These are phyloP conservation scores for Neonectria ditissima DNA, from an alignment of 2,329 filamentous ascomycete genomes.

Conservation along the genomic window DNA sequence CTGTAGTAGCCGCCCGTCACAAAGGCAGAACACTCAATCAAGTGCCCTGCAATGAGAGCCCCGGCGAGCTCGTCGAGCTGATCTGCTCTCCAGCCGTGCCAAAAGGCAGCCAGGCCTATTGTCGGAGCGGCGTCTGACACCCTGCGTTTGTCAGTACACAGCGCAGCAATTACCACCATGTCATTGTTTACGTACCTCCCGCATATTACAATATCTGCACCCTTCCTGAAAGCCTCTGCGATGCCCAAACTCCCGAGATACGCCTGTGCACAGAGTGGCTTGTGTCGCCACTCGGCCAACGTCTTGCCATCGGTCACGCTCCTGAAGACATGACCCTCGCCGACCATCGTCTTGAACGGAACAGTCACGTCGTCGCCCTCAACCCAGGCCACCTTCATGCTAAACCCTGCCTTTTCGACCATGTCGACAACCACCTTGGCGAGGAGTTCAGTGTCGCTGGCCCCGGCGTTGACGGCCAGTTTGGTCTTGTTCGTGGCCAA, in stretches of 20 bases:
- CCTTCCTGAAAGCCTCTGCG: slow-evolving; percentile 51
- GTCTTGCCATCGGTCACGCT: slow-evolving; percentile 34
- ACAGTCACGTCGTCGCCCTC: slow-evolving; percentile 53
- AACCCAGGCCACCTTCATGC: slow-evolving; percentile 52
- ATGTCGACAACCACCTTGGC: slow-evolving; percentile 67
- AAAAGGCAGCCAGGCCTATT: slow-evolving; percentile 25
- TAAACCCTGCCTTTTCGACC: slow-evolving; percentile 62
- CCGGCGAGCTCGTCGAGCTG: slow-evolving; percentile 26
- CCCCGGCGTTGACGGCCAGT: slow-evolving; percentile 53
- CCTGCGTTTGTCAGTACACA: slow-evolving; percentile 52
- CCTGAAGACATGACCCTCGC: slow-evolving; percentile 43
- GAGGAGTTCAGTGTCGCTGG: slow-evolving; percentile 49
- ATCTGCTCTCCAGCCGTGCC: slow-evolving; percentile 24
- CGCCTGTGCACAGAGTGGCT: slow-evolving; percentile 54
- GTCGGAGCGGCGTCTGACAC: slow-evolving; percentile 61
- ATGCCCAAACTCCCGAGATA: slow-evolving; percentile 65
- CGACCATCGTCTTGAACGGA: slow-evolving; percentile 43
- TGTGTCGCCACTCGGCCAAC: slow-evolving; percentile 20
- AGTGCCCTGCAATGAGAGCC: slow-evolving; percentile 23
- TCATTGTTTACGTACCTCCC: slow-evolving; percentile 49
- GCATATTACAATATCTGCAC: slow-evolving; percentile 58
- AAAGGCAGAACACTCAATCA: slow-evolving; percentile 29
- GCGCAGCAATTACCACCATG: no score
- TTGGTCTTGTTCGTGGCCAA: slow-evolving; percentile 49
- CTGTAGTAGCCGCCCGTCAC: slow-evolving; percentile 29